Evolutionary conservation across 2,329 filamentous ascomycete genomes (phyloP), one percentile per base, ranked within the genome.

Genomic region (Trichophyton schoenleinii): DNA sequence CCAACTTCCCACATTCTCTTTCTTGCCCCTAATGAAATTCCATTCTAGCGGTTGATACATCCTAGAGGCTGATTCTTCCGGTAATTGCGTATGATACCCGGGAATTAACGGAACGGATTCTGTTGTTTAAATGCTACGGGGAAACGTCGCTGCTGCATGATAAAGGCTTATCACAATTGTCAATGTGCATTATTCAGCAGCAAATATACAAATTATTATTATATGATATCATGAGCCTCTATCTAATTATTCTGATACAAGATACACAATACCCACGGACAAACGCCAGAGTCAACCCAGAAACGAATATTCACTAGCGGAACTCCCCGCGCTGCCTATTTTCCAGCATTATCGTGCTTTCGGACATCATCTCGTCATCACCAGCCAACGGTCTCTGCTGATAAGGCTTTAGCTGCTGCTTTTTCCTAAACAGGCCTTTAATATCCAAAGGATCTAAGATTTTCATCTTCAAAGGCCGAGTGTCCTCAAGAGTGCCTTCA

Each of bases 401-500:
- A 9, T 46, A 48, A 13, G 18, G 15, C 22, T 49, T 49, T 25
- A n/a, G 18, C 4, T 9, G 38, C 34, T 61, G 38, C 11, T 59
- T 48, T 34, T 49, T 55, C 3, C 28, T 46, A 28, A 63, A 59
- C 48, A 63, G 41, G 11, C 62, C 62, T 48, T 20, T 61, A 20
- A 63, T 42, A 60, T 63, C 62, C 5, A 63, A 52, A 6, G 62
- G 60, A 31, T 63, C 62, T 7, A 61, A 20, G 3, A 63, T 59
- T 20, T 61, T 63, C 49, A 59, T 55, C 42, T n/a, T 20, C 11
- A 61, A 22, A 7, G 59, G 55, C 15, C 62, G 34, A 9, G 59
- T 46, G 48, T 63, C 62, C 15, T 57, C 9, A 18, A 63, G 36
- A 15, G 59, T 58, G 0, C 55, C 53, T 41, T 59, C 60, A 6